phyloP scores from a whole-genome alignment of 257 asterid species.

The Eucommia ulmoides region DNA sequence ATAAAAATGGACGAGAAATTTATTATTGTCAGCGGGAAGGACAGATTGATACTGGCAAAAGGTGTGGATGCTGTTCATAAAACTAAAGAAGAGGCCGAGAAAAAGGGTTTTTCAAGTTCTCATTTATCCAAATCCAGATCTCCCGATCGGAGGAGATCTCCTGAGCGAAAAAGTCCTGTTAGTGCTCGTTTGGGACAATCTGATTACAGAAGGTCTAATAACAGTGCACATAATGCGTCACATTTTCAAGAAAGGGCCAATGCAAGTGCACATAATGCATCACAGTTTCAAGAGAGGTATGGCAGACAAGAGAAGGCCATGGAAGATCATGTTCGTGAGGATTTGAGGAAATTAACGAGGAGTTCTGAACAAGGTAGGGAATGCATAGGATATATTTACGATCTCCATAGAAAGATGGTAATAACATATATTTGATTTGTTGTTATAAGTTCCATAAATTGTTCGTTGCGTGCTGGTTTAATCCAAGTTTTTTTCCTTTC shows the following conservation, averaged over 20 bases:
- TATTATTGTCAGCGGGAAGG: constrained; percentile 95
- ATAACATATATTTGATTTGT: constrained; percentile 2
- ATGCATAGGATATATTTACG: constrained; percentile 6
- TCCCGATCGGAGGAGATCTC: constrained; percentile 67
- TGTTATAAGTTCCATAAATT: not conserved
- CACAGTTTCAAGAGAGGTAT: constrained; percentile 39
- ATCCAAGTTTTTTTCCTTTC: constrained; percentile 2
- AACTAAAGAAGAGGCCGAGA: constrained; percentile 58
- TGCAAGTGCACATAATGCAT: constrained; percentile 45
- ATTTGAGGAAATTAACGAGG: constrained; percentile 52
- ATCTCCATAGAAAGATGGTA: constrained; percentile 1
- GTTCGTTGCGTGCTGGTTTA: not conserved
- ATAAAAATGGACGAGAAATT: constrained; percentile 86
- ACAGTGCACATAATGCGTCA: constrained; percentile 43
- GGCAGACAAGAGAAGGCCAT: constrained; percentile 59
- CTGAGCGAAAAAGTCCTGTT: constrained; percentile 69
- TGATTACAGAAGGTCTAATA: constrained; percentile 54
- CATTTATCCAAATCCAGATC: constrained; percentile 60
- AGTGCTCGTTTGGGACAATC: constrained; percentile 54
- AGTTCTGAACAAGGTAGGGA: constrained; percentile 79
- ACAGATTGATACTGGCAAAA: constrained; percentile 72
- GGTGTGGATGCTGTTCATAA: constrained; percentile 94
- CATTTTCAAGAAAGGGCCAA: constrained; percentile 55
- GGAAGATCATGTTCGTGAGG: constrained; percentile 73
- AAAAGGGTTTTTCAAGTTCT: constrained; percentile 45